A percentile compares a stretch with the other conserved stretches of the same genome.
phyloP scores from a whole-genome alignment of 2,329 filamentous ascomycete species.

The Pseudogymnoascus pannorum region DNA sequence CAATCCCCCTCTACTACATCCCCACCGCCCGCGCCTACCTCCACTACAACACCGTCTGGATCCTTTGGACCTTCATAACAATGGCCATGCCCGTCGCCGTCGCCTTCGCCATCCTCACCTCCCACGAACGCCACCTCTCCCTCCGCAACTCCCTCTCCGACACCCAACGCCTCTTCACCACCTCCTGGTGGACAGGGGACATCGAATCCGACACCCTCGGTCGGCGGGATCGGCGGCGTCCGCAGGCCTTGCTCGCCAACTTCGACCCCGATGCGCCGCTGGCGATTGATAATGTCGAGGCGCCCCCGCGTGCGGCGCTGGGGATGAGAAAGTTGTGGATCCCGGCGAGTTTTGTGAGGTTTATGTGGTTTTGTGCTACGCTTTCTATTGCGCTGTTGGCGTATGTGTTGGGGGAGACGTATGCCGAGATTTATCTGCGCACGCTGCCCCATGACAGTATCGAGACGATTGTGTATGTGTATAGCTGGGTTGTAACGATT shows the following conservation, averaged over 20 bases:
- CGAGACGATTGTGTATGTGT: constrained; percentile 63
- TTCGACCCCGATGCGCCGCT: constrained; percentile 28
- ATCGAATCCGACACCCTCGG: constrained; percentile 37
- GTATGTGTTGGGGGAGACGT: constrained; percentile 61
- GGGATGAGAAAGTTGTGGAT: constrained; percentile 40
- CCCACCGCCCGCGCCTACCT: constrained; percentile 47
- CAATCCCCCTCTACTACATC: constrained; percentile 52
- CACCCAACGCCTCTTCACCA: constrained; percentile 60
- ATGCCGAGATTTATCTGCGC: constrained; percentile 60
- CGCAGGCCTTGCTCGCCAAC: constrained; percentile 29
- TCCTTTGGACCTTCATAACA: constrained; percentile 61
- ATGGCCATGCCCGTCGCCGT: constrained; percentile 64
- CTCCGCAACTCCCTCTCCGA: constrained; percentile 55
- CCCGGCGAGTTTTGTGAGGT: constrained; percentile 59
- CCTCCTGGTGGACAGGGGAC: constrained; percentile 59
- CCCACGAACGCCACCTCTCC: constrained; percentile 55
- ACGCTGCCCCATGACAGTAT: constrained; percentile 59
- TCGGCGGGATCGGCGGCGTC: constrained; percentile 34
- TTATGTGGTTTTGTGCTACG: constrained; percentile 62
- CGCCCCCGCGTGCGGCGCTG: constrained; percentile 13
- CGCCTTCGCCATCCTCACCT: constrained; percentile 56
- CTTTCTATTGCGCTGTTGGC: constrained; percentile 55
- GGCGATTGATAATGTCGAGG: constrained; percentile 20
- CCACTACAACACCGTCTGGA: constrained; percentile 59
- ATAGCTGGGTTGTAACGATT: constrained; percentile 62